These are phyloP conservation scores for Penstemon barbatus DNA, from an alignment of 257 asterid species.

Conservation along the genomic window DNA sequence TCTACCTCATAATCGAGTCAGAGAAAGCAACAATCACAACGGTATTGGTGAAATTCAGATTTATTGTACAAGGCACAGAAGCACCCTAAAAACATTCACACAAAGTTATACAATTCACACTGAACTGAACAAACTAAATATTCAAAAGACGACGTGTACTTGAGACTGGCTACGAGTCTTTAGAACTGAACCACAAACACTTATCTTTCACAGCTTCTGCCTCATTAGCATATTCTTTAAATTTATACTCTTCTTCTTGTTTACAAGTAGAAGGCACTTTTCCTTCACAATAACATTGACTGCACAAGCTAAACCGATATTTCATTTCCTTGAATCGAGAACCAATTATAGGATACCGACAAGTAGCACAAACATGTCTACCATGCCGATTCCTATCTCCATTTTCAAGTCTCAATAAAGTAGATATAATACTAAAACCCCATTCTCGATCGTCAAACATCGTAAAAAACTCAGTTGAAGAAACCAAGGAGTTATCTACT, in stretches of 20 bases:
- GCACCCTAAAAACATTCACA: constrained; percentile 30
- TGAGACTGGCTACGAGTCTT: constrained; percentile 52
- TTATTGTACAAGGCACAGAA: constrained; percentile 51
- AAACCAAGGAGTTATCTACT: constrained; percentile 40
- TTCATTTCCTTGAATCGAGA: constrained; percentile 87
- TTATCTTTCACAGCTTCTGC: constrained; percentile 87
- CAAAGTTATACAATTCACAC: constrained; percentile 44
- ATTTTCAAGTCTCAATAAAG: constrained; percentile 70
- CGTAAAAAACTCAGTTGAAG: constrained; percentile 56
- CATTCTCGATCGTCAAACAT: constrained; percentile 94
- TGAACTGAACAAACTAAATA: constrained; percentile 32
- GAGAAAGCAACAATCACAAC: not conserved
- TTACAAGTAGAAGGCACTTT: constrained; percentile 75
- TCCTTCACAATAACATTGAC: constrained; percentile 89
- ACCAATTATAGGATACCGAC: constrained; percentile 88
- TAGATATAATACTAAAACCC: constrained; percentile 83
- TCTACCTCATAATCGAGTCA: not conserved
- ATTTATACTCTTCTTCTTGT: constrained; percentile 83
- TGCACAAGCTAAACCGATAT: constrained; percentile 69
- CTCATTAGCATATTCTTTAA: constrained; percentile 82
- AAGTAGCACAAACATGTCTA: constrained; percentile 72
- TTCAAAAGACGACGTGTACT: constrained; percentile 22
- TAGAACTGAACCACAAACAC: constrained; percentile 85
- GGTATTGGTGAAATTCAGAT: not conserved
- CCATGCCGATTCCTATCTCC: constrained; percentile 97